Conservation (phyloP, 148 eudicot species). For the Pouteria glomerata region DNA sequence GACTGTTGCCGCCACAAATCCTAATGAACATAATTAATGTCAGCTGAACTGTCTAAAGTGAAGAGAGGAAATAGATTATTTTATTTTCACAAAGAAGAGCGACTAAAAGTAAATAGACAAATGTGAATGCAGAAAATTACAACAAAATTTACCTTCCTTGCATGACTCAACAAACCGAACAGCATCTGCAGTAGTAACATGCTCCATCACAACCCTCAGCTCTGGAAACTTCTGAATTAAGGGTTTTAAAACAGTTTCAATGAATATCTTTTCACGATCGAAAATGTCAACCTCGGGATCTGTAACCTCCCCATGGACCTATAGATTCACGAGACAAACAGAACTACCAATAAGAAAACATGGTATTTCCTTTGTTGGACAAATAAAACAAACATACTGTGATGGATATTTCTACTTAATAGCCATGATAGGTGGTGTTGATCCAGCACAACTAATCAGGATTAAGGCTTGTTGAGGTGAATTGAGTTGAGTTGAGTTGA, state of each 20-base stretch:
- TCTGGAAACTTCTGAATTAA: constrained; percentile 65
- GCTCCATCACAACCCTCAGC: constrained; percentile 96
- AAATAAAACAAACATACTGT: not conserved
- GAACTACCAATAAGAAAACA: not conserved
- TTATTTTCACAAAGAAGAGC: not conserved
- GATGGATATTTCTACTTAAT: not conserved
- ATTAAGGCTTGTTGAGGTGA: constrained; percentile 6
- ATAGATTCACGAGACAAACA: constrained; percentile 10
- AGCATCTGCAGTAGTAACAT: constrained; percentile 87
- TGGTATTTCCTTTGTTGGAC: not conserved
- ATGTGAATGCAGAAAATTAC: not conserved
- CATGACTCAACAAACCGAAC: constrained; percentile 77
- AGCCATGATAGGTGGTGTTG: not conserved
- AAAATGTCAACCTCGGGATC: constrained; percentile 77
- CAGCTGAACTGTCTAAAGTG: not conserved
- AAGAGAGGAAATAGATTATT: not conserved
- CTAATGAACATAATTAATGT: constrained; percentile 30
- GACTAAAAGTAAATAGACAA: not conserved
- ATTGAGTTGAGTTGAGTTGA: not conserved
- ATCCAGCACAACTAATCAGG: not conserved
- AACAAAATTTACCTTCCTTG: constrained; percentile 44
- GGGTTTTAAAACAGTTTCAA: constrained; percentile 72
- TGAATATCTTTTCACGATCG: constrained; percentile 89
- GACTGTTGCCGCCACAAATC: constrained; percentile 82
- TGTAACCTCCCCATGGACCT: constrained; percentile 99